Evolutionary conservation across 2,329 filamentous ascomycete genomes (phyloP).

Genomic region (Hirsutella rhossiliensis): DNA sequence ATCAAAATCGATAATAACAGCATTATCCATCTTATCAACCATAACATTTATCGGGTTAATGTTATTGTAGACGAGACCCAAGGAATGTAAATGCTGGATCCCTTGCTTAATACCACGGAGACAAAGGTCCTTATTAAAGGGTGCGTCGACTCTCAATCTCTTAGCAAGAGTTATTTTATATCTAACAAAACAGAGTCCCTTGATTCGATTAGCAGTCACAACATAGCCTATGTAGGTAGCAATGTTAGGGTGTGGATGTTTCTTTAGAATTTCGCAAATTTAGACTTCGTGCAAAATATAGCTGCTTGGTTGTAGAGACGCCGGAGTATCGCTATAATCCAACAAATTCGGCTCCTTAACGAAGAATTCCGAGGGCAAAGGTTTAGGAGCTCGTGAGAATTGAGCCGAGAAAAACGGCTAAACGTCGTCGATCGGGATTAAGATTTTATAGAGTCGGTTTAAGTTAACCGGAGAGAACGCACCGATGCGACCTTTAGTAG

Average conservation of each 20-base stretch:
- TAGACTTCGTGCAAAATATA: slow-evolving; percentile 5
- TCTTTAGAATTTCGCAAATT: slow-evolving; percentile 6
- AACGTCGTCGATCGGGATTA: slow-evolving; percentile 1
- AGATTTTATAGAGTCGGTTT: not conserved
- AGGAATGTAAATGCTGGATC: slow-evolving; percentile 19
- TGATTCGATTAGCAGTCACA: slow-evolving; percentile 4
- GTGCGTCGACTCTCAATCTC: slow-evolving; percentile 1
- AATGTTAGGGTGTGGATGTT: slow-evolving; percentile 8
- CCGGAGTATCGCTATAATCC: not conserved
- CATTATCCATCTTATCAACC: slow-evolving; percentile 14
- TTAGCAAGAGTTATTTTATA: slow-evolving; percentile 3
- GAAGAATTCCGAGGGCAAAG: not conserved
- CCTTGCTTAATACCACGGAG: slow-evolving; percentile 9
- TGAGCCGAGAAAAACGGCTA: not conserved
- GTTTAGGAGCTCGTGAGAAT: not conserved
- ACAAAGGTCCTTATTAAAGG: not conserved
- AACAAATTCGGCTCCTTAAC: not conserved
- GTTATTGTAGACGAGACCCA: slow-evolving; percentile 22
- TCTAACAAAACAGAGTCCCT: slow-evolving; percentile 6
- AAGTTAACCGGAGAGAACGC: not conserved
- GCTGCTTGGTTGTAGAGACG: not conserved
- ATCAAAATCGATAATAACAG: slow-evolving; percentile 24
- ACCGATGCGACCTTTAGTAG: not conserved
- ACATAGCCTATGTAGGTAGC: slow-evolving; percentile 8
- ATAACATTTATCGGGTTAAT: slow-evolving; percentile 22